A percentile compares a stretch with the other conserved stretches of the same genome.
These are phyloP conservation scores for Hansenula sp. DNA, from an alignment of 1,139 yeast species.

Conservation along the genomic window DNA sequence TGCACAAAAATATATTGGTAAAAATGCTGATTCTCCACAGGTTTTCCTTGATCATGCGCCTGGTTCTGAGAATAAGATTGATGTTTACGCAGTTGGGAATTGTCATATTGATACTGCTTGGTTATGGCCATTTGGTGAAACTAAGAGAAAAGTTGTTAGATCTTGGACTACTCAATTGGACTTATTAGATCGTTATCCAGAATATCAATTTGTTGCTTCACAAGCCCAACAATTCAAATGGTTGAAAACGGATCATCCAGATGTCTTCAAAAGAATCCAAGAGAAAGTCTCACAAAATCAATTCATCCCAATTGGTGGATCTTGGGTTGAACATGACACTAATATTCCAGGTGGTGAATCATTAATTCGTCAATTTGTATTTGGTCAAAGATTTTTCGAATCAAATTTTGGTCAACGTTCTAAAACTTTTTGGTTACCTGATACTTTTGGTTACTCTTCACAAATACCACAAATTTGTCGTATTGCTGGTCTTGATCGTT, in stretches of 20 bases:
- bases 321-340: slow-evolving; percentile 98
- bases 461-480: slow-evolving; percentile 94
- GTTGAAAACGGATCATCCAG: slow-evolving; percentile 84
- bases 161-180: slow-evolving; percentile 95
- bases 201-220: slow-evolving; percentile 89
- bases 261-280: slow-evolving; percentile 52
- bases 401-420: slow-evolving; percentile 75
- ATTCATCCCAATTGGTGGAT: slow-evolving; percentile 90
- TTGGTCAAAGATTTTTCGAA: slow-evolving; percentile 84
- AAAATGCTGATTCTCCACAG: slow-evolving; percentile 54
- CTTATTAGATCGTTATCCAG: slow-evolving; percentile 83
- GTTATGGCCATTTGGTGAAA: slow-evolving; percentile 98
- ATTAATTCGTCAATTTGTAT: slow-evolving; percentile 77
- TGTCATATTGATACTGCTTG: slow-evolving; percentile 98
- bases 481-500: slow-evolving; percentile 74
- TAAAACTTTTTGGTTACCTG: slow-evolving; percentile 89
- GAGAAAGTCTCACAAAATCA: slow-evolving; percentile 68
- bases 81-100: slow-evolving; percentile 83
- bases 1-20: slow-evolving; percentile 64
- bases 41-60: slow-evolving; percentile 44
- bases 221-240: slow-evolving; percentile 96
- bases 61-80: slow-evolving; percentile 28
- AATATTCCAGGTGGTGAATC: slow-evolving; percentile 94
- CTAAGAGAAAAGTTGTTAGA: slow-evolving; percentile 84
- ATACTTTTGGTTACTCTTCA: slow-evolving; percentile 93